Evolutionary conservation across 2,329 filamentous ascomycete species (phyloP).

Genomic region (Hymenoscyphus fructigenus): DNA sequence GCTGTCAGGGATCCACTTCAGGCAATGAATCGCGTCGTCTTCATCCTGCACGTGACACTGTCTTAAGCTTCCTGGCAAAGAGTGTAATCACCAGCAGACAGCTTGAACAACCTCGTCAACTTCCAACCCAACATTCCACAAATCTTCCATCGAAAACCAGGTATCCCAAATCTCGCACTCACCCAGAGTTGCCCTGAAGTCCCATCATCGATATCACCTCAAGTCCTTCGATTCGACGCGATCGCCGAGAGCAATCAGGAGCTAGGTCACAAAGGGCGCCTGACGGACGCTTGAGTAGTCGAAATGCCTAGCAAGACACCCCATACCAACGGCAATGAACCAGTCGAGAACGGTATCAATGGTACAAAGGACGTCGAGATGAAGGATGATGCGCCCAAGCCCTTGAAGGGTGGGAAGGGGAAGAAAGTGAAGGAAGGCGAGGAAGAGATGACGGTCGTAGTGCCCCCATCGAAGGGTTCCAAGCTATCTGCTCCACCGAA

Average conservation of each 20-base stretch:
- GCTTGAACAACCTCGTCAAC: constrained; percentile 10
- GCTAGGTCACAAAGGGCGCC: constrained; percentile 33
- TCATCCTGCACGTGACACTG: constrained; percentile 10
- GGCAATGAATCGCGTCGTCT: constrained; percentile 18
- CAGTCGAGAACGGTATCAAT: constrained; percentile 65
- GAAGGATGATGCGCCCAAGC: constrained; percentile 60
- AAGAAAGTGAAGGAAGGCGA: constrained; percentile 69
- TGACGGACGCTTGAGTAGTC: constrained; percentile 26
- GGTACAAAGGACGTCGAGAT: constrained; percentile 69
- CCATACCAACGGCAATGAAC: constrained; percentile 64
- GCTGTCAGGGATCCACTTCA: constrained; percentile 5
- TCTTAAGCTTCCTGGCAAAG: constrained; percentile 22
- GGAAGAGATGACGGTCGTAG: constrained; percentile 79
- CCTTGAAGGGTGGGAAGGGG: constrained; percentile 60
- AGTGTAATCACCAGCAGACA: constrained; percentile 20
- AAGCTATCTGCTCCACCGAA: constrained; percentile 55
- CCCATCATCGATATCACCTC: not conserved
- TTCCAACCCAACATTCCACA: constrained; percentile 1
- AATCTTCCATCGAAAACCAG: constrained; percentile 5
- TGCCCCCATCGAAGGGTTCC: constrained; percentile 67
- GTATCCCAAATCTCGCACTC: constrained; percentile 1
- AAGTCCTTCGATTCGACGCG: constrained; percentile 25
- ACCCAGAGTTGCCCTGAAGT: constrained; percentile 10
- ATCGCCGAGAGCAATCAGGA: constrained; percentile 21
- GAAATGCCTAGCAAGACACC: constrained; percentile 72